A percentile compares a stretch with the other conserved stretches of the same genome.
These are phyloP conservation scores for Lactarius trivialis DNA, from an alignment of 768 basidiomycete species.

Conservation along the genomic window DNA sequence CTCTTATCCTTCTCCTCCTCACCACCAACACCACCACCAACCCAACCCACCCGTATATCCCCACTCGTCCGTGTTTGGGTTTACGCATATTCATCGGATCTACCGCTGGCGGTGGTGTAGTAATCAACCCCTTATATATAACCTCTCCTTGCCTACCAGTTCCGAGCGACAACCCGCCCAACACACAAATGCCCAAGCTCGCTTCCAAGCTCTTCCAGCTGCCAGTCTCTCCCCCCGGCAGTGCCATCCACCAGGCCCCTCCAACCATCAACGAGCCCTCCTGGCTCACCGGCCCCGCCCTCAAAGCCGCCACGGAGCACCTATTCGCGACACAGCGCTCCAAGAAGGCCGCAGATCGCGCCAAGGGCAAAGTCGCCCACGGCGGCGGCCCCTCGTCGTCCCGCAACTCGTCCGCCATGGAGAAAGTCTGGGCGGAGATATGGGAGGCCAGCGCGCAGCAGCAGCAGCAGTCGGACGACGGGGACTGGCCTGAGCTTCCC, in stretches of 20 bases:
- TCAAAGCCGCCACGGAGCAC: slow-evolving; percentile 18
- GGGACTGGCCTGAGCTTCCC: slow-evolving; percentile 17
- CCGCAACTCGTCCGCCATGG: neutral
- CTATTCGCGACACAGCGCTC: slow-evolving; percentile 17
- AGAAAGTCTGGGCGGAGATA: slow-evolving; percentile 10
- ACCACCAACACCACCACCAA: neutral
- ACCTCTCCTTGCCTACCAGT: neutral
- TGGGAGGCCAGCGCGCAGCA: slow-evolving; percentile 12
- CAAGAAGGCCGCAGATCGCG: slow-evolving; percentile 22
- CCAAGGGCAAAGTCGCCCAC: slow-evolving; percentile 15
- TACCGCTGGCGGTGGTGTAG: slow-evolving; percentile 18
- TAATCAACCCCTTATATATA: neutral
- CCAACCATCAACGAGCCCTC: neutral
- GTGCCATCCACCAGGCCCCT: neutral
- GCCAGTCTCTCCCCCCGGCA: neutral
- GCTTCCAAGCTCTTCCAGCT: slow-evolving; percentile 9
- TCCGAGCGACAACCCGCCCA: neutral
- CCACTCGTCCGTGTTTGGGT: neutral
- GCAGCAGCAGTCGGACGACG: slow-evolving; percentile 4
- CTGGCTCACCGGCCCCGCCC: slow-evolving; percentile 13
- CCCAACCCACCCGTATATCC: neutral
- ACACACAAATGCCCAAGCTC: slow-evolving; percentile 6
- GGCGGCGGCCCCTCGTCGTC: neutral
- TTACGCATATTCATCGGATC: slow-evolving; percentile 17
- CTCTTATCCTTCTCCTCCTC: neutral